These are phyloP conservation scores for Plectranthus barbatus DNA, from an alignment of 257 asterid genomes.

Conservation along the genomic window DNA sequence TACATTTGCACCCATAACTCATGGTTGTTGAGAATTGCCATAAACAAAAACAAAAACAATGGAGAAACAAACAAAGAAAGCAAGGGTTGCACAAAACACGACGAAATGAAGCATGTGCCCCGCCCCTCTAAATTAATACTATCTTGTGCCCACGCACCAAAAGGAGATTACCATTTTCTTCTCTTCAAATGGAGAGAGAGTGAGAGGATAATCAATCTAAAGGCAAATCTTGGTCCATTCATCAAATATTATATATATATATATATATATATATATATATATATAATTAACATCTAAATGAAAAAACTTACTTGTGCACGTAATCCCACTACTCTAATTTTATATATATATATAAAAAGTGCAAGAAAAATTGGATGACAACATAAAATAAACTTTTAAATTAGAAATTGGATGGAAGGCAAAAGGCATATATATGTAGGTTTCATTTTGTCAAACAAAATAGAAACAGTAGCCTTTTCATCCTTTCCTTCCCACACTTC, in stretches of 20 bases:
- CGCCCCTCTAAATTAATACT: conserved; percentile 2
- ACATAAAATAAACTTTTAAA: no score
- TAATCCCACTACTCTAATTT: no score
- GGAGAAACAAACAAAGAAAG: background rate
- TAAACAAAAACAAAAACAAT: background rate
- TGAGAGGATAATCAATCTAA: background rate
- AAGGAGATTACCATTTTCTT: conserved; percentile 14
- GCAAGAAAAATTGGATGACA: no score
- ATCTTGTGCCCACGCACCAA: conserved; percentile 31
- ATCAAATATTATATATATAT: conserved; percentile 7
- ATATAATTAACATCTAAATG: background rate
- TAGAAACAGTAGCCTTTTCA: background rate
- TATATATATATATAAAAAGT: background rate
- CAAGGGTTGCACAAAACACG: background rate
- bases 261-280: no score
- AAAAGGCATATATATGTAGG: background rate
- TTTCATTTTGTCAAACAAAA: background rate
- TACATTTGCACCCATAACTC: no score
- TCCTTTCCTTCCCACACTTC: background rate
- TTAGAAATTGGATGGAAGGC: no score
- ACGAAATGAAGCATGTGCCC: conserved; percentile 24
- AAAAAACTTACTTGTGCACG: no score
- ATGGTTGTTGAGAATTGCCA: conserved; percentile 2
- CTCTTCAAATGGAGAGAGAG: background rate
- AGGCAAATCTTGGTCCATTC: conserved; percentile 20